A percentile compares a stretch with the other conserved stretches of the same genome.
Conservation (phyloP, 257 asterid genomes). For the Galeopsis tetrahit region DNA sequence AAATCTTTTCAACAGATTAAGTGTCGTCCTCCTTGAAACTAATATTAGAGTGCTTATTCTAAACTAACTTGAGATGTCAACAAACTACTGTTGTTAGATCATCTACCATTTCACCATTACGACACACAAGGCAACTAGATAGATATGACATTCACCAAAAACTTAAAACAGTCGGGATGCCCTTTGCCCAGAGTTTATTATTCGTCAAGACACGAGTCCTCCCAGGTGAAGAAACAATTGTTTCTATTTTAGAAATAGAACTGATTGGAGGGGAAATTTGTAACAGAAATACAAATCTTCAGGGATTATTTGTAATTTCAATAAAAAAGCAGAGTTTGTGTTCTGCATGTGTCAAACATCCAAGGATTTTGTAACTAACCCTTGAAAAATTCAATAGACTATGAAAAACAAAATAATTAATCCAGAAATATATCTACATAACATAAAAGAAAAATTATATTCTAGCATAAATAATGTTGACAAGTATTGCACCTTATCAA, state of each 20-base stretch:
- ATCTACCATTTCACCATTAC: conserved; percentile 24
- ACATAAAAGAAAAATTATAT: conserved; percentile 3
- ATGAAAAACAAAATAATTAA: conserved; percentile 11
- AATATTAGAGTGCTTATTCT: background rate
- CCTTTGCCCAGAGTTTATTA: background rate
- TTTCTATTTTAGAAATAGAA: too few relatives aligned
- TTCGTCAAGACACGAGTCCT: background rate
- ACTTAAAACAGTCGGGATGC: background rate
- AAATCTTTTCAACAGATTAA: background rate
- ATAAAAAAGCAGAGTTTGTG: background rate
- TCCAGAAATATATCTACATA: conserved; percentile 10
- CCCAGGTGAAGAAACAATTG: background rate
- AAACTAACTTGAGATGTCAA: conserved; percentile 8
- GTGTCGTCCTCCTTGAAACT: background rate
- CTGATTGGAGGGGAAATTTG: background rate
- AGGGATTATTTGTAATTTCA: background rate
- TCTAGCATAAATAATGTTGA: conserved; percentile 17
- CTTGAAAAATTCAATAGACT: background rate
- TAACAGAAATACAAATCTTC: background rate
- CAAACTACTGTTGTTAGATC: conserved; percentile 14
- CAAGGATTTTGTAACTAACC: background rate
- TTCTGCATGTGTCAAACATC: background rate
- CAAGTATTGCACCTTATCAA: conserved; percentile 52
- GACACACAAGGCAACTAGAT: conserved; percentile 4
- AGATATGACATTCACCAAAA: conserved; percentile 11